A percentile compares a stretch with the other conserved stretches of the same genome.
Conservation (phyloP, 2,329 filamentous ascomycete species). For the Fusarium dimerum region DNA sequence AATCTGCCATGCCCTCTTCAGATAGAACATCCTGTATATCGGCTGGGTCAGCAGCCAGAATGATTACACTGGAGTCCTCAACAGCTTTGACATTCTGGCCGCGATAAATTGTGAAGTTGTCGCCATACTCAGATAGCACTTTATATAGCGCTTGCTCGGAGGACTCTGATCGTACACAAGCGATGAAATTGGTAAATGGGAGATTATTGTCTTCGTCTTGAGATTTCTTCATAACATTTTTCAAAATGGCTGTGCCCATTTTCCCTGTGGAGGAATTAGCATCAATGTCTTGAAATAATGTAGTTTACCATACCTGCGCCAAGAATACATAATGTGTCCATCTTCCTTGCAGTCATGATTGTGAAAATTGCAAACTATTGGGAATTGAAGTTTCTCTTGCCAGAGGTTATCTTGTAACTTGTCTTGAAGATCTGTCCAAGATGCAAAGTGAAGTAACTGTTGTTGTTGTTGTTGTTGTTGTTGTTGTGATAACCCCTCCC, state of each 20-base stretch:
- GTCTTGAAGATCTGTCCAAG: no score
- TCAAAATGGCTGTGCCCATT: slow-evolving; percentile 34
- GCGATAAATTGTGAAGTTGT: slow-evolving; percentile 27
- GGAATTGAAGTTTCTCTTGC: not conserved
- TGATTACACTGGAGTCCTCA: slow-evolving; percentile 39
- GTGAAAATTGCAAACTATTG: not conserved
- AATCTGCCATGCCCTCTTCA: slow-evolving; percentile 38
- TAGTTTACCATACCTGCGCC: slow-evolving; percentile 19
- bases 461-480: no score
- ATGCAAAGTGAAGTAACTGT: no score
- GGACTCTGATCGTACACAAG: slow-evolving; percentile 32
- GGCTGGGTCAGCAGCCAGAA: slow-evolving; percentile 49
- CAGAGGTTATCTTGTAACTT: not conserved
- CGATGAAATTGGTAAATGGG: slow-evolving; percentile 28
- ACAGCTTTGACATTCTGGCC: slow-evolving; percentile 38
- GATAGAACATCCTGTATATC: slow-evolving; percentile 42
- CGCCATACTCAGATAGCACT: slow-evolving; percentile 17
- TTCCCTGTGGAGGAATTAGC: slow-evolving; percentile 25
- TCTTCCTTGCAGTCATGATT: slow-evolving; percentile 17
- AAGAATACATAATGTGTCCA: slow-evolving; percentile 27
- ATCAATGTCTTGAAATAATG: not conserved
- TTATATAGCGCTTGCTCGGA: slow-evolving; percentile 23
- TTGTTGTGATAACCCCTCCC: not conserved
- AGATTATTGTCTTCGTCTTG: slow-evolving; percentile 8
- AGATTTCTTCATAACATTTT: slow-evolving; percentile 17